A percentile compares a stretch with the other conserved stretches of the same genome.
These are phyloP conservation scores for Sanghuangporus weigelae DNA, from an alignment of 1,284 basidiomycete species.

Conservation along the genomic window DNA sequence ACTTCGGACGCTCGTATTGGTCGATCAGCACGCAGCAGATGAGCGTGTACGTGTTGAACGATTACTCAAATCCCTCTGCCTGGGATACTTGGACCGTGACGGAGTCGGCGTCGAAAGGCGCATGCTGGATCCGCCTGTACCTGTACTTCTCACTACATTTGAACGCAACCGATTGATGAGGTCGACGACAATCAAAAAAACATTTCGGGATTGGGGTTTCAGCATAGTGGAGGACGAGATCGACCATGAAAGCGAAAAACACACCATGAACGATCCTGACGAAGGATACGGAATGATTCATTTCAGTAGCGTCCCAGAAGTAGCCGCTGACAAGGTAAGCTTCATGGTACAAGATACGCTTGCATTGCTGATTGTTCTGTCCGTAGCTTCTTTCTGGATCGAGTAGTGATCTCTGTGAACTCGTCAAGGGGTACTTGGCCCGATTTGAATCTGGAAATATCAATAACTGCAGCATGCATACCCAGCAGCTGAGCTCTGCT, in stretches of 20 bases:
- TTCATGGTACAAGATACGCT: background rate
- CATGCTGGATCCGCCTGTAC: slow-evolving; percentile 44
- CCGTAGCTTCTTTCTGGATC: slow-evolving; percentile 45
- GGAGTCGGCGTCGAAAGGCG: slow-evolving; percentile 34
- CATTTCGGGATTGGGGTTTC: slow-evolving; percentile 74
- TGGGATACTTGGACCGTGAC: slow-evolving; percentile 48
- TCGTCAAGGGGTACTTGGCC: slow-evolving; percentile 62
- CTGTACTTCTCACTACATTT: slow-evolving; percentile 56
- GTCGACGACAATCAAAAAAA: slow-evolving; percentile 36
- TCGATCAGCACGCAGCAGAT: slow-evolving; percentile 96
- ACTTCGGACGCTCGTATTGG: slow-evolving; percentile 55
- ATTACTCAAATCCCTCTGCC: slow-evolving; percentile 68
- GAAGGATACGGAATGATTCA: slow-evolving; percentile 52
- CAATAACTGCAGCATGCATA: slow-evolving; percentile 6
- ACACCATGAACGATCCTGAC: slow-evolving; percentile 27
- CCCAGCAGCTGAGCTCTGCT: background rate
- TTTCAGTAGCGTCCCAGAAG: slow-evolving; percentile 53
- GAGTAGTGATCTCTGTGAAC: slow-evolving; percentile 58
- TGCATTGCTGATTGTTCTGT: slow-evolving; percentile 1
- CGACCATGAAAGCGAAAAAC: slow-evolving; percentile 21
- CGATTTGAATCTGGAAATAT: slow-evolving; percentile 32
- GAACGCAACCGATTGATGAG: slow-evolving; percentile 50
- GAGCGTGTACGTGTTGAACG: slow-evolving; percentile 86
- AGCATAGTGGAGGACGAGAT: slow-evolving; percentile 29
- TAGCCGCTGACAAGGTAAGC: slow-evolving; percentile 65